Evolutionary conservation across 352 stramenopile genomes (phyloP), one percentile per base, ranked within the genome.

Genomic region (Pythium grandisporangium): DNA sequence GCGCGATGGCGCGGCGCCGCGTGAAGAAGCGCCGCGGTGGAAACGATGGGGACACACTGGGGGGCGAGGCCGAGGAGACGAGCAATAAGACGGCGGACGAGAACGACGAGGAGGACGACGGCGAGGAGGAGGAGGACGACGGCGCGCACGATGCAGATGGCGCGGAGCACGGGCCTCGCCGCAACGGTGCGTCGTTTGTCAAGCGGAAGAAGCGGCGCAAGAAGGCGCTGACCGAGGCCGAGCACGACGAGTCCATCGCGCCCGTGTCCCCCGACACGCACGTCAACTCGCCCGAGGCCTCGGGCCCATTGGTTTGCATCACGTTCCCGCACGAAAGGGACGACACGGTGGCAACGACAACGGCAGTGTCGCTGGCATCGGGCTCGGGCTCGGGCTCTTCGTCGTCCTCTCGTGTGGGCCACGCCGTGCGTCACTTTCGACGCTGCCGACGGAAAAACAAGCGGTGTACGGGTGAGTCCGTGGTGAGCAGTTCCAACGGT

Each of bases 231-330:
- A 33, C 54, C 4, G 39, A 41, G 3, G 35, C 45, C 0, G 70
- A 84, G 23, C 84, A 72, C 25, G 72, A 84, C 34, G 76, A 90
- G 16, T 82, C 68, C 0, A 61, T 78, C 37, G 53, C 48, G 5
- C 76, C 76, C 12, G 54, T 66, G 7, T 86, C 76, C 1, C 76
- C 76, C 0, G 73, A 90, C 45, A 76, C 69, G 0, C 73, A 85
- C 46, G 58, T 85, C 16, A 90, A 90, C 60, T 70, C 61, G 4
- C 73, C 73, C 0, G 52, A 81, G 22, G 62, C 61, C 16, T 44
- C 36, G 2, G 61, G 61, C 3, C 58, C 68, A 0, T 68, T 80
- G 21, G 53, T 83, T 11, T 52, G 46, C 4, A 77, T 84, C 59
- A 83, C 70, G 17, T 79, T 86, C 34, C 73, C 73, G 0, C 61